Conservation (phyloP, 345 rosid genomes). For the Eucalyptus polybractea region DNA sequence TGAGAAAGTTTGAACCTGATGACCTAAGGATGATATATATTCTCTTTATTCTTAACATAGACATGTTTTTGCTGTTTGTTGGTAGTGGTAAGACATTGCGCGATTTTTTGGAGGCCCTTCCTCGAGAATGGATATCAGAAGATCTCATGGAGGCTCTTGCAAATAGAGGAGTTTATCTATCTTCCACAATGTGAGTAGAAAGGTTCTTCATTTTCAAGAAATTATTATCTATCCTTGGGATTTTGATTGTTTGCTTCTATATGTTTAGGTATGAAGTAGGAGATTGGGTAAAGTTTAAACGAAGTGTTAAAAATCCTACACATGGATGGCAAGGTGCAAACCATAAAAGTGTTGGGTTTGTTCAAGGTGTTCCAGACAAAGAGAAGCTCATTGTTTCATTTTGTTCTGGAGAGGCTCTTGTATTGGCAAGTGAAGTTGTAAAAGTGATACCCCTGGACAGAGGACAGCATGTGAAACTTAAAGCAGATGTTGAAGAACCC, state of each 20-base stretch:
- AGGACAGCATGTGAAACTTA: constrained; percentile 91
- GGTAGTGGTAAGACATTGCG: constrained; percentile 88
- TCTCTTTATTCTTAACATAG: neutral
- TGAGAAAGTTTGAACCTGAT: neutral
- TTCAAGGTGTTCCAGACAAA: constrained; percentile 62
- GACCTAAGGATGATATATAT: neutral
- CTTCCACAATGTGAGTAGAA: constrained; percentile 75
- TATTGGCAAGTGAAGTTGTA: constrained; percentile 68
- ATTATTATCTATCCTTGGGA: neutral
- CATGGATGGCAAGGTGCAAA: constrained; percentile 96
- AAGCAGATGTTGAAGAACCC: constrained; percentile 72
- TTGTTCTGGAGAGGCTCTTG: constrained; percentile 86
- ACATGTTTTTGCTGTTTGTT: neutral
- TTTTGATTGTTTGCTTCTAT: neutral
- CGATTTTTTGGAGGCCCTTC: constrained; percentile 88
- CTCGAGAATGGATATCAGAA: constrained; percentile 98
- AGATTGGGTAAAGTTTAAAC: constrained; percentile 94
- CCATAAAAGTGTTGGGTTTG: constrained; percentile 90
- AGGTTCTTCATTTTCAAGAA: neutral
- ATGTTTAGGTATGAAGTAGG: constrained; percentile 71
- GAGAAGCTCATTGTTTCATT: constrained; percentile 74
- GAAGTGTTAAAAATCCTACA: constrained; percentile 54
- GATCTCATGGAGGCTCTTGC: constrained; percentile 84
- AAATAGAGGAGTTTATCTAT: constrained; percentile 69
- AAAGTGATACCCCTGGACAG: constrained; percentile 91